These are phyloP conservation scores for Leccinum pellstonianum DNA, from an alignment of 768 basidiomycete genomes.

Conservation along the genomic window DNA sequence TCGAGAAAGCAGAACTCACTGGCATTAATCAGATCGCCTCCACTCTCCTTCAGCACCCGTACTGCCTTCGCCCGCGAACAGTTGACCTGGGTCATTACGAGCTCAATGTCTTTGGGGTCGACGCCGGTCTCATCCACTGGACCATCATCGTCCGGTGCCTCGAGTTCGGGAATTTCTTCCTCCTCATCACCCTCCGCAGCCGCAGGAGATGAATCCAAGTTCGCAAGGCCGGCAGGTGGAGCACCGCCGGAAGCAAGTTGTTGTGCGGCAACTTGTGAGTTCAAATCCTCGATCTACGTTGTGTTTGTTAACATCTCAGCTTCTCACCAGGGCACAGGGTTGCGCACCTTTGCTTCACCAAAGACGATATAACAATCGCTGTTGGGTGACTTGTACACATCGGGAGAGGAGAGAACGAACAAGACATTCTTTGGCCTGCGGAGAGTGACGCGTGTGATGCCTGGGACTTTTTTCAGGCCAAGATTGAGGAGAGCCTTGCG, in stretches of 20 bases:
- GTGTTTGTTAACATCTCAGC: background rate
- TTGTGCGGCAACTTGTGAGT: constrained; percentile 76
- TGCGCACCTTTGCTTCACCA: constrained; percentile 85
- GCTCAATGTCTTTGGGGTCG: constrained; percentile 92
- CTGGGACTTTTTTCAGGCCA: constrained; percentile 89
- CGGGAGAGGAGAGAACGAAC: constrained; percentile 89
- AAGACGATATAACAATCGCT: constrained; percentile 99
- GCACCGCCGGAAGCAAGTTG: constrained; percentile 61
- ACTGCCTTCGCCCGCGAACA: constrained; percentile 93
- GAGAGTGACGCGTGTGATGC: constrained; percentile 93
- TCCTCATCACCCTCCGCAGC: constrained; percentile 59
- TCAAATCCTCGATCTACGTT: constrained; percentile 81
- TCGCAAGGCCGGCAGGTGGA: constrained; percentile 41
- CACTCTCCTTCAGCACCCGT: constrained; percentile 83
- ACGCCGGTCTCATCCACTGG: constrained; percentile 84
- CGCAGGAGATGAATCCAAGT: constrained; percentile 50
- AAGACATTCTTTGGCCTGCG: constrained; percentile 95
- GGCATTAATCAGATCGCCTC: constrained; percentile 94
- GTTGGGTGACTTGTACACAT: constrained; percentile 97
- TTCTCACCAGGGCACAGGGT: constrained; percentile 10
- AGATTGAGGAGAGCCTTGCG: constrained; percentile 89
- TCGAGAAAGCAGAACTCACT: constrained; percentile 56
- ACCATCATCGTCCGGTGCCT: constrained; percentile 78
- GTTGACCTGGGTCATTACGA: constrained; percentile 86
- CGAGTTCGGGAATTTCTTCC: constrained; percentile 82